Base-by-base conservation (phyloP, 2,329 filamentous ascomycete genomes). In the Aspergillus spinulosporus region DNA sequence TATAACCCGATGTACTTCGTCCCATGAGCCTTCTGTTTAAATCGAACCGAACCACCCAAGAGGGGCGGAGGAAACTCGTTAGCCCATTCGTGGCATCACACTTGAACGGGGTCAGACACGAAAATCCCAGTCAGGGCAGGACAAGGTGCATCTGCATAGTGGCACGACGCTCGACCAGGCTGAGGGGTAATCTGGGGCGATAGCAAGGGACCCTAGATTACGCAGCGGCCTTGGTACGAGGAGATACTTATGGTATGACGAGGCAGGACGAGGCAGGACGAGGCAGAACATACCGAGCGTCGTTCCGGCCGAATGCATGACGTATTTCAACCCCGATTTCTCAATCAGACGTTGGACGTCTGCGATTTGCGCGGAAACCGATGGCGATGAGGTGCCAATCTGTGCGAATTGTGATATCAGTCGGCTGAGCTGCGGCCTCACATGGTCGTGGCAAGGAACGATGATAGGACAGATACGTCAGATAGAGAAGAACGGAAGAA, bases 301-400 rank as follows among this genome's bases (percentile, higher is more conserved):
- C 0, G 93, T 97, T 11, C 93, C 94, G 2, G 92, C 92, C 28
- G 90, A 92, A 76, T 97, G 93, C 90, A 97, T 94, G 46, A 83
- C 86, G 71, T 92, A 93, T 62, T 85, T 87, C 60, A 97, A 74
- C 1, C 91, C 91, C 64, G 88, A 94, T 52, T 84, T 85, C 74
- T 88, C 86, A 66, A 99, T 82, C 36, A 97, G 81, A 56, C 87
- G 85, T 77, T 97, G 93, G 37, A 97, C 91, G 61, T 89, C 87
- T 34, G 93, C 93, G 31, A 99, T 86, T 71, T 97, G 89, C 64
- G 88, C 84, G 3, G 90, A 88, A 12, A 93, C 88, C 2, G 89
- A 92, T 50, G 85, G 81, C 40, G 76, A 86, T 48, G 85, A 86
- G 14, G 93, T 96, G 59, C 94, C 93, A 60, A 97, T 83, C 88